Conservation (phyloP, 192 early-diverging fungal genomes). For the Tieghemiomyces parasiticus region DNA sequence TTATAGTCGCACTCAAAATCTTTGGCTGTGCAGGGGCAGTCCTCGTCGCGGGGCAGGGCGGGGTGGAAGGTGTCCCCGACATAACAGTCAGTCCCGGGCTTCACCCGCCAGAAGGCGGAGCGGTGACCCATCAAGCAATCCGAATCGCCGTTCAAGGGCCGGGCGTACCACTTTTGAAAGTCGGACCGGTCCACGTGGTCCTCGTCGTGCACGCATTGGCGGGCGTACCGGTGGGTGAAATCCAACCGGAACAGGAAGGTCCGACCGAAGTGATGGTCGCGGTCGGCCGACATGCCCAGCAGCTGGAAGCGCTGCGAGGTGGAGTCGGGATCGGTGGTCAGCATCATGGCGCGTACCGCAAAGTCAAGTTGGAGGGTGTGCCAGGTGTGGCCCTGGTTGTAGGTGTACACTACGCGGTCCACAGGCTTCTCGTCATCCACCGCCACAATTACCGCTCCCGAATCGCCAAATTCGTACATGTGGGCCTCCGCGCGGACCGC, state of each 20-base stretch:
- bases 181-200: slow-evolving; percentile 39
- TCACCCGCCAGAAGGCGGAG: slow-evolving; percentile 55
- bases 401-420: slow-evolving; percentile 50
- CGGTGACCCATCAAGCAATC: slow-evolving; percentile 80
- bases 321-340: slow-evolving; percentile 70
- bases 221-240: slow-evolving; percentile 37
- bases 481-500: slow-evolving; percentile 50
- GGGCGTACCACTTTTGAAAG: slow-evolving; percentile 61
- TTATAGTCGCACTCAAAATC: slow-evolving; percentile 95
- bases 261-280: slow-evolving; percentile 19
- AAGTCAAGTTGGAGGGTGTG: slow-evolving; percentile 25
- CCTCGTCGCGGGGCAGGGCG: slow-evolving; percentile 30
- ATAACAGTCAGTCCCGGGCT: slow-evolving; percentile 59
- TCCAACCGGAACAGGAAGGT: slow-evolving; percentile 48
- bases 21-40: slow-evolving; percentile 59
- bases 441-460: slow-evolving; percentile 60
- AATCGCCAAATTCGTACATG: slow-evolving; percentile 74
- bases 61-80: slow-evolving; percentile 45
- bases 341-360: slow-evolving; percentile 37
- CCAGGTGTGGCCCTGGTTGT: slow-evolving; percentile 67
- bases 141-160: slow-evolving; percentile 18
- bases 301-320: slow-evolving; percentile 59
- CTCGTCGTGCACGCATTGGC: slow-evolving; percentile 49
- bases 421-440: slow-evolving; percentile 41
- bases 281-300: slow-evolving; percentile 21